Conservation (phyloP, 108 stramenopile species). For the Skeletonema menzelii region DNA sequence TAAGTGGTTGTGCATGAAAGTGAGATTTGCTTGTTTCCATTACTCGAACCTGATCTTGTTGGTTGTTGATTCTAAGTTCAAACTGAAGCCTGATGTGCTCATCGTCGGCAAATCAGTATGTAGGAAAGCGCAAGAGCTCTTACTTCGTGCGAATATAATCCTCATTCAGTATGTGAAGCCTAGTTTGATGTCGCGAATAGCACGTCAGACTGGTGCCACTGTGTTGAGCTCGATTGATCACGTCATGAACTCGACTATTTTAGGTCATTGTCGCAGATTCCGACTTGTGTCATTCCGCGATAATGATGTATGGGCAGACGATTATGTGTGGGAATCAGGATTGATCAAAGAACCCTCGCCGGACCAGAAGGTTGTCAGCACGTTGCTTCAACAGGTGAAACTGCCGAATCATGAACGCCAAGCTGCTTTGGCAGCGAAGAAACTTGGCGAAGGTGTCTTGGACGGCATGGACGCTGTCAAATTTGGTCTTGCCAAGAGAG, state of each 20-base stretch:
- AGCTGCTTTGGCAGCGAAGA: conserved; percentile 74
- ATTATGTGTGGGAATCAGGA: not conserved
- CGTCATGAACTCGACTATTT: conserved; percentile 77
- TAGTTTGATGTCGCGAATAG: conserved; percentile 78
- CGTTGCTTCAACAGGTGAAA: conserved; percentile 42
- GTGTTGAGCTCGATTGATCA: conserved; percentile 89
- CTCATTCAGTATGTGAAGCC: conserved; percentile 92
- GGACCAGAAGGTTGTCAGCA: conserved; percentile 48
- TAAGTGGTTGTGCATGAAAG: too few relatives aligned
- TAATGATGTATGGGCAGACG: conserved; percentile 76
- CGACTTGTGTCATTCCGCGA: conserved; percentile 87
- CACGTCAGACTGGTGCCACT: conserved; percentile 91
- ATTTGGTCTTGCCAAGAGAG: conserved; percentile 78
- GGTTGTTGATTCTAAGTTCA: too few relatives aligned
- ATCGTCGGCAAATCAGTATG: conserved; percentile 85
- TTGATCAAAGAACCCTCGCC: conserved; percentile 4
- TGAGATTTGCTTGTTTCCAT: too few relatives aligned
- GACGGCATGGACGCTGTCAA: conserved; percentile 85
- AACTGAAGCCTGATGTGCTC: conserved; percentile 87
- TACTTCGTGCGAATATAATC: conserved; percentile 77
- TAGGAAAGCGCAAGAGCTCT: conserved; percentile 88
- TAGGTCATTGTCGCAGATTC: conserved; percentile 75
- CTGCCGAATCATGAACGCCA: conserved; percentile 70
- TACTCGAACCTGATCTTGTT: too few relatives aligned
- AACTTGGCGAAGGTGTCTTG: conserved; percentile 73